Percentiles rank a stretch among this genome's conserved stretches.
Evolutionary conservation across 2,329 filamentous ascomycete genomes (phyloP).

Genomic region (Colletotrichum tabaci): DNA sequence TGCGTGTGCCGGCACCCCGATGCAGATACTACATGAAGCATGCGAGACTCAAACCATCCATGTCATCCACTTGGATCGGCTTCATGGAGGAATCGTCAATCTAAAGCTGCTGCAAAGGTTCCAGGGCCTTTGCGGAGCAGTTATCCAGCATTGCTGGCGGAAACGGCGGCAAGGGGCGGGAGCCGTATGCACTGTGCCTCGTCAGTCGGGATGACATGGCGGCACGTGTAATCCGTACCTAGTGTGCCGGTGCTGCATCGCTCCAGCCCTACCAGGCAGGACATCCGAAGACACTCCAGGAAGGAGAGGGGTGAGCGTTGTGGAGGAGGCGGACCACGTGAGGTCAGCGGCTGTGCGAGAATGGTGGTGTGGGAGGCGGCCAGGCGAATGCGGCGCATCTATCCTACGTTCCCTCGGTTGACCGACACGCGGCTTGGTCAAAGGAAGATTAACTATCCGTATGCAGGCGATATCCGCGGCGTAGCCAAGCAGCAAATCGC

Average conservation of each 20-base stretch:
- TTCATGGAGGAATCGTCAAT: too few species aligned
- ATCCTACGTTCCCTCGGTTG: not conserved
- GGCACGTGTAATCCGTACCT: not conserved
- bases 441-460: not conserved
- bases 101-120: not conserved
- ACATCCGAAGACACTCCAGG: not conserved
- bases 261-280: conserved; percentile 35
- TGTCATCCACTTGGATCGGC: not conserved
- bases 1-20: not conserved
- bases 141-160: not conserved
- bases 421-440: not conserved
- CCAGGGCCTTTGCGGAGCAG: not conserved
- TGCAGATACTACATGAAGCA: not conserved
- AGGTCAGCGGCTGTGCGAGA: not conserved
- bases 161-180: not conserved
- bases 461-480: conserved; percentile 11
- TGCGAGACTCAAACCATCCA: not conserved
- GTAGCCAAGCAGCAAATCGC: not conserved
- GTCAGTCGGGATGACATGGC: conserved; percentile 2
- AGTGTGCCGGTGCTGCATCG: conserved; percentile 11
- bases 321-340: not conserved
- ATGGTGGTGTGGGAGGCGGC: not conserved
- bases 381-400: conserved; percentile 3
- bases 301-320: not conserved
- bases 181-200: not conserved